Evolutionary conservation across 257 asterid genomes (phyloP).

Genomic region (Solanum medicagineum): DNA sequence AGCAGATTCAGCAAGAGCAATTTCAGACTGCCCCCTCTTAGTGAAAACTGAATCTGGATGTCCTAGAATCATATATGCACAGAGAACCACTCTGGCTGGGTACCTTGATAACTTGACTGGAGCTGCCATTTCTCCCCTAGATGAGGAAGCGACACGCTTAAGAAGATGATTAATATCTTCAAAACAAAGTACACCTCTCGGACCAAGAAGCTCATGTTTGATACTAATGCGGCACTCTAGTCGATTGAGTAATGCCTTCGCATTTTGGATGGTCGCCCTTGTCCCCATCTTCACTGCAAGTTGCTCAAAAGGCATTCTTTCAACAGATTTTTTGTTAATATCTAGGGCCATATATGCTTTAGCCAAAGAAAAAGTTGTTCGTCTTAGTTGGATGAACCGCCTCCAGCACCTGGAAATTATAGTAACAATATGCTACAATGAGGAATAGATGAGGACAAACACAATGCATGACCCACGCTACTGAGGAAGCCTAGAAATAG

Average conservation of each 20-base stretch:
- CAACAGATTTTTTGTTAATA: neutral
- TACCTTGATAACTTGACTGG: conserved; percentile 7
- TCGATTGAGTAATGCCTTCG: conserved; percentile 10
- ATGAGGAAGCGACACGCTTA: neutral
- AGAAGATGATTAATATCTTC: conserved; percentile 10
- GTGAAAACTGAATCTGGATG: conserved; percentile 11
- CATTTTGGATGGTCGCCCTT: neutral
- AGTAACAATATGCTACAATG: neutral
- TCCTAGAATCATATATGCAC: conserved; percentile 15
- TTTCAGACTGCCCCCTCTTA: neutral
- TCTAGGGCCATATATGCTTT: conserved; percentile 4
- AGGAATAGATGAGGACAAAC: neutral
- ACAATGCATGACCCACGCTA: neutral
- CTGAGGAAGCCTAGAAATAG: neutral
- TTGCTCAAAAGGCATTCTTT: conserved; percentile 9
- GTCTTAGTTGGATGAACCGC: conserved; percentile 2
- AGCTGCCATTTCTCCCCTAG: neutral
- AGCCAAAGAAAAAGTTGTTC: conserved; percentile 5
- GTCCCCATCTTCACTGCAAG: conserved; percentile 9
- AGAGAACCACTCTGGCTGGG: conserved; percentile 11
- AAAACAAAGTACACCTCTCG: neutral
- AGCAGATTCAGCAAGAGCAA: conserved; percentile 7
- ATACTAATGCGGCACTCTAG: conserved; percentile 2
- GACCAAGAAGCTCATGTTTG: neutral
- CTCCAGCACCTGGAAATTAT: conserved; percentile 9